Evolutionary conservation across 2,329 filamentous ascomycete species (phyloP), one percentile per base, ranked within the genome.

Genomic region (Waltergamsia citrina): DNA sequence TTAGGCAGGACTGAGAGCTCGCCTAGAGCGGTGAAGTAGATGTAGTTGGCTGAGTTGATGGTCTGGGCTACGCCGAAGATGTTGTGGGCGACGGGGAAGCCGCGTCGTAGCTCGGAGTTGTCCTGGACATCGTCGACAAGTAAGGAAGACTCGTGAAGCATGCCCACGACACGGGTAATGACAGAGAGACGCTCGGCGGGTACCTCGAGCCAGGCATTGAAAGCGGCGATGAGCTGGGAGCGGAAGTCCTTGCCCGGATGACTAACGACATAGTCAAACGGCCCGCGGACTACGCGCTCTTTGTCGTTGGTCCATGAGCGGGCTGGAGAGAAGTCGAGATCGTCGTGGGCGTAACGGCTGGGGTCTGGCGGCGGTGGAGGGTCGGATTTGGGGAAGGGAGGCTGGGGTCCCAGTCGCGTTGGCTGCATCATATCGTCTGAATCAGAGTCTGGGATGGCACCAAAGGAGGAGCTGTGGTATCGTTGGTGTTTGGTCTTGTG

Each of bases 41-140:
- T 74, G 59, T 93, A 93, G 59, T 93, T 94, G 42, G 85, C 85
- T 32, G 79, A 82, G 59, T 94, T 94, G 60, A 94, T 92, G 28
- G 85, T 92, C 58, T 94, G 86, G 6, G 86, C 78, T 4, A 81
- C 78, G 41, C 86, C 86, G 50, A 88, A 94, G 46, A 94, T 86
- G 53, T 67, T 75, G 59, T 94, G 84, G 4, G 86, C 83, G 15
- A 90, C 85, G 10, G 86, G 86, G 25, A 85, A 69, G 27, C 86
- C 85, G 26, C 86, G 74, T 26, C 86, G 79, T 19, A 93, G 69
- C 41, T 77, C 60, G 3, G 82, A 87, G 27, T 72, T 78, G 59
- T 94, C 86, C 62, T 94, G 84, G 6, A 94, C 85, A 54, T 94
- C 87, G 58, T 94, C 86, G 37, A 93, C 75, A 17, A 93, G 73